phyloP scores from a whole-genome alignment of 768 basidiomycete species.

The Amanita fuliginea region DNA sequence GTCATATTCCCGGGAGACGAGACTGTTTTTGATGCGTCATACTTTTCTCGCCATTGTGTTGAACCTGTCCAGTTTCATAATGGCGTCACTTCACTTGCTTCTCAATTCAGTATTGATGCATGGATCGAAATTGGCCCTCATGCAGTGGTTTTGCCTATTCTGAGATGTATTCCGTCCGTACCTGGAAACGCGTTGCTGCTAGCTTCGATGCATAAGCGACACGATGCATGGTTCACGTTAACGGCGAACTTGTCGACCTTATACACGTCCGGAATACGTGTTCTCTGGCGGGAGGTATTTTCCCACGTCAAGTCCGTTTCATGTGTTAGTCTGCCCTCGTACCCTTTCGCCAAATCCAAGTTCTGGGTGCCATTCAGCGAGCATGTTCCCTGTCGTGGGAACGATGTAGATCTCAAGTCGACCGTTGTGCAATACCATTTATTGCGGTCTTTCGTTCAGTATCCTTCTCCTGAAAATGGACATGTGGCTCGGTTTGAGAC shows the following conservation, averaged over 20 bases:
- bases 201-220: conserved; percentile 36
- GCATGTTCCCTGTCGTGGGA: background rate
- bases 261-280: conserved; percentile 25
- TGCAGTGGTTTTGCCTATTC: conserved; percentile 42
- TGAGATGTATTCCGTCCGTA: conserved; percentile 29
- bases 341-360: conserved; percentile 44
- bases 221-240: conserved; percentile 34
- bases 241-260: conserved; percentile 34
- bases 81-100: conserved; percentile 32
- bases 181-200: conserved; percentile 27
- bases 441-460: conserved; percentile 30
- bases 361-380: conserved; percentile 48
- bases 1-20: conserved; percentile 43
- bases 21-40: conserved; percentile 34
- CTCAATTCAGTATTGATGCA: conserved; percentile 20
- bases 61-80: conserved; percentile 46
- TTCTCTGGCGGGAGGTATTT: conserved; percentile 51
- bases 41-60: conserved; percentile 48
- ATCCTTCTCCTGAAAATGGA: conserved; percentile 24
- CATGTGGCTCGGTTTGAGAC: conserved; percentile 41
- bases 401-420: background rate
- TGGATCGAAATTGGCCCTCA: conserved; percentile 69
- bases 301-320: conserved; percentile 26
- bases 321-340: conserved; percentile 47
- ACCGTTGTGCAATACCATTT: conserved; percentile 20